phyloP scores from a whole-genome alignment of 257 asterid genomes.

The Solanum peruvianum region DNA sequence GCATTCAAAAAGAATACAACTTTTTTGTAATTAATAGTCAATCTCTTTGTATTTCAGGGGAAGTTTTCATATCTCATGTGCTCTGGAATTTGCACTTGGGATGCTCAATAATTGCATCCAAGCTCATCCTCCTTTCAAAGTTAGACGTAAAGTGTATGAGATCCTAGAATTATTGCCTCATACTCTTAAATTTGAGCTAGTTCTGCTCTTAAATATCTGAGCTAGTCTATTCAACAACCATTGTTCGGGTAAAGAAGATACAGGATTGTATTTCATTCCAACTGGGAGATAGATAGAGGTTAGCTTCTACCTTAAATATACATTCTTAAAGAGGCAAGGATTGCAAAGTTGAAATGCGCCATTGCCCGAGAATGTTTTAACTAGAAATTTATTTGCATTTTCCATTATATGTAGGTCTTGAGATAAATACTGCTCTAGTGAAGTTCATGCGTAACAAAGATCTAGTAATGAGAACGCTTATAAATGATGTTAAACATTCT shows the following conservation, averaged over 20 bases:
- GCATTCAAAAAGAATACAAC: background rate
- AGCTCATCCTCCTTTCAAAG: background rate
- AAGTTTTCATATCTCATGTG: background rate
- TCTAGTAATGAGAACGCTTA: constrained; percentile 27
- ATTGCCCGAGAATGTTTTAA: background rate
- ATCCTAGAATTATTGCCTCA: background rate
- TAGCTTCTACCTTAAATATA: background rate
- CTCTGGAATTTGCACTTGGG: background rate
- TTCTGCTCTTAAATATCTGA: too few relatives aligned
- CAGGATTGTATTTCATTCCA: too few relatives aligned
- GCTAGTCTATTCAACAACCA: background rate
- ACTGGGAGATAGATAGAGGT: background rate
- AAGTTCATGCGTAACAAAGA: constrained; percentile 19
- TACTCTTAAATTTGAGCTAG: background rate
- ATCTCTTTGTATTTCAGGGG: background rate
- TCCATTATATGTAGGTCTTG: constrained; percentile 15
- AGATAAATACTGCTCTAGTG: constrained; percentile 26
- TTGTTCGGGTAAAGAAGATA: background rate
- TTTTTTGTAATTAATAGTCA: too few relatives aligned
- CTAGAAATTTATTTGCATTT: background rate
- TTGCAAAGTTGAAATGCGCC: background rate
- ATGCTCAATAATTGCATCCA: background rate
- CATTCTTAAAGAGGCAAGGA: background rate
- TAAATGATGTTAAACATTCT: too few relatives aligned
- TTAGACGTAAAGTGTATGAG: background rate